Conservation (phyloP, 371 early-diverging fungal species). For the Circinella minor region DNA sequence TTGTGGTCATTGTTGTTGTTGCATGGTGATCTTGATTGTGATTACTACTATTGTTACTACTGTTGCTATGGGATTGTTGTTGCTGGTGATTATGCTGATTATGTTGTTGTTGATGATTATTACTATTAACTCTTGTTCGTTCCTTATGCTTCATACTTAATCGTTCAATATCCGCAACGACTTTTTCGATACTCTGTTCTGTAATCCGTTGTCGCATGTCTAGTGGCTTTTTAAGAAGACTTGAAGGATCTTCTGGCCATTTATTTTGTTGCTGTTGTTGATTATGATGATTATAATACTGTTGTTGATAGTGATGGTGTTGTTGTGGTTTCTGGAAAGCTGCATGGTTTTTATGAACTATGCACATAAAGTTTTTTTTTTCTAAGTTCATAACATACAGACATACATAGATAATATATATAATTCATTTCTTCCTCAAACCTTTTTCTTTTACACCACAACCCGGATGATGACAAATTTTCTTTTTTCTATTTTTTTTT, state of each 20-base stretch:
- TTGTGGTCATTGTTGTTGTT: neutral
- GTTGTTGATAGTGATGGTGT: neutral
- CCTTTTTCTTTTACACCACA: too few relatives aligned
- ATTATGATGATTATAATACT: neutral
- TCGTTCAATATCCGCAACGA: slow-evolving; percentile 43
- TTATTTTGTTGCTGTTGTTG: slow-evolving; percentile 7
- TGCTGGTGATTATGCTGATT: slow-evolving; percentile 11
- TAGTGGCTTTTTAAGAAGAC: slow-evolving; percentile 13
- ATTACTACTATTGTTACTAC: slow-evolving; percentile 10
- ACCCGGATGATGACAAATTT: too few relatives aligned
- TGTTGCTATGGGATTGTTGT: slow-evolving; percentile 9
- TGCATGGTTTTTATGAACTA: slow-evolving; percentile 57
- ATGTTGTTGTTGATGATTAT: slow-evolving; percentile 4
- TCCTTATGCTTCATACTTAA: slow-evolving; percentile 32
- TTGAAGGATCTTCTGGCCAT: slow-evolving; percentile 20
- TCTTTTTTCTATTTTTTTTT: too few relatives aligned
- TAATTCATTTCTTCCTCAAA: too few relatives aligned
- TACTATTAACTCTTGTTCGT: neutral
- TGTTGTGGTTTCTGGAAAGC: slow-evolving; percentile 38
- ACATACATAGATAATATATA: too few relatives aligned
- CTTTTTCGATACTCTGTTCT: slow-evolving; percentile 38
- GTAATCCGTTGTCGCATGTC: slow-evolving; percentile 36
- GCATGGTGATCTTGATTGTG: neutral
- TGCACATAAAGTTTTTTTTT: too few relatives aligned
- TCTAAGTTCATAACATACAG: too few relatives aligned